A percentile compares a stretch with the other conserved stretches of the same genome.
Evolutionary conservation across 306 rosid genomes (phyloP).

Genomic region (Inga leiocalycina): DNA sequence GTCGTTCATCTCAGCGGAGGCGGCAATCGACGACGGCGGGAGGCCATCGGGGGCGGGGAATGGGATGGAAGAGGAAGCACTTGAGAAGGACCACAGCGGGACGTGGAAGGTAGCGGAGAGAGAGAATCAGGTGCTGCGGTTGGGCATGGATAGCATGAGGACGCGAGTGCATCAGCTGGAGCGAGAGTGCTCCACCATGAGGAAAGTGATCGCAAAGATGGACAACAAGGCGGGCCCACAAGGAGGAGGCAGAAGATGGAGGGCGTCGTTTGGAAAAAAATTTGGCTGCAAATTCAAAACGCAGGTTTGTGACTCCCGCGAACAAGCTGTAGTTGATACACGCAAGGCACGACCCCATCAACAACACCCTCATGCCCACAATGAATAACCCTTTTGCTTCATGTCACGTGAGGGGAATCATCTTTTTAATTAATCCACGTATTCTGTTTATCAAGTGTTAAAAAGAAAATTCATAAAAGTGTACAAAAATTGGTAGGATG

Average conservation of each 20-base stretch:
- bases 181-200: conserved; percentile 92
- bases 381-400: conserved; percentile 35
- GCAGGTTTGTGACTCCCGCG: conserved; percentile 94
- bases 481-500: background rate
- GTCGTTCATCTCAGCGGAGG: conserved; percentile 65
- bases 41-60: conserved; percentile 35
- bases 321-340: conserved; percentile 65
- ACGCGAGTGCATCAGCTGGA: conserved; percentile 97
- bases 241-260: conserved; percentile 38
- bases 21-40: conserved; percentile 45
- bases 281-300: conserved; percentile 93
- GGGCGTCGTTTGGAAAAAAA: conserved; percentile 57
- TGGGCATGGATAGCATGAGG: conserved; percentile 99
- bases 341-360: conserved; percentile 66
- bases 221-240: conserved; percentile 52
- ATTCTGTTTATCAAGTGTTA: background rate
- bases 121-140: conserved; percentile 94
- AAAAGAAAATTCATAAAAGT: background rate
- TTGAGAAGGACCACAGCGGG: conserved; percentile 36
- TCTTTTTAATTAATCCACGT: background rate
- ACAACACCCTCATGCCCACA: conserved; percentile 50
- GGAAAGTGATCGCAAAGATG: conserved; percentile 68
- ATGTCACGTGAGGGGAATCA: conserved; percentile 30
- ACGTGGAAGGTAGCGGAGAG: conserved; percentile 85
- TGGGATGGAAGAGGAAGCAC: conserved; percentile 31